These are phyloP conservation scores for Paracoccidioides lutzii DNA, from an alignment of 2,329 filamentous ascomycete genomes.

Conservation along the genomic window DNA sequence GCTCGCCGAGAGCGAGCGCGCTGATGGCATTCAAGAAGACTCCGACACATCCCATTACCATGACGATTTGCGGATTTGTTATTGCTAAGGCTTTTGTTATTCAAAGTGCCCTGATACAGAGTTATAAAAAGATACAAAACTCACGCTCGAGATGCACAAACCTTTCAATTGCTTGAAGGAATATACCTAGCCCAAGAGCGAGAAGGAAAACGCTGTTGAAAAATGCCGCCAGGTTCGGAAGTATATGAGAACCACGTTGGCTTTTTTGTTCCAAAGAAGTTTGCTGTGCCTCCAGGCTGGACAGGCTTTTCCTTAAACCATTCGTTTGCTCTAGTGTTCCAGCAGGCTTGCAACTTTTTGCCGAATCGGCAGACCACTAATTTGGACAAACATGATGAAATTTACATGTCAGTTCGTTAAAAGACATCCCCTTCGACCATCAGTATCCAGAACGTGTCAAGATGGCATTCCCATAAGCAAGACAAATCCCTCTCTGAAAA, in stretches of 20 bases:
- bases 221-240: conserved; percentile 33
- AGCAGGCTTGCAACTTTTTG: not conserved
- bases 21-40: conserved; percentile 55
- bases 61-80: conserved; percentile 50
- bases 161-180: conserved; percentile 59
- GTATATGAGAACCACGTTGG: not conserved
- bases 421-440: too few relatives aligned
- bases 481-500: too few relatives aligned
- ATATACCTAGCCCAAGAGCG: conserved; percentile 58
- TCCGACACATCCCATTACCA: conserved; percentile 58
- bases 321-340: not conserved
- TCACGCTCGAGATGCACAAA: conserved; percentile 47
- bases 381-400: not conserved
- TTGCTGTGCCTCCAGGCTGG: not conserved
- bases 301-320: not conserved
- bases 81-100: conserved; percentile 37
- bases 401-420: not conserved
- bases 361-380: not conserved
- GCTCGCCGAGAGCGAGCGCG: conserved; percentile 52
- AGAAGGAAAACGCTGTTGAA: conserved; percentile 69
- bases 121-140: conserved; percentile 10
- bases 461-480: too few relatives aligned
- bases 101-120: not conserved
- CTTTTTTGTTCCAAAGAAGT: not conserved
- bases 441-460: too few relatives aligned